Conservation (phyloP, 2,329 filamentous ascomycete genomes). For the Trichoderma cornu-damae region DNA sequence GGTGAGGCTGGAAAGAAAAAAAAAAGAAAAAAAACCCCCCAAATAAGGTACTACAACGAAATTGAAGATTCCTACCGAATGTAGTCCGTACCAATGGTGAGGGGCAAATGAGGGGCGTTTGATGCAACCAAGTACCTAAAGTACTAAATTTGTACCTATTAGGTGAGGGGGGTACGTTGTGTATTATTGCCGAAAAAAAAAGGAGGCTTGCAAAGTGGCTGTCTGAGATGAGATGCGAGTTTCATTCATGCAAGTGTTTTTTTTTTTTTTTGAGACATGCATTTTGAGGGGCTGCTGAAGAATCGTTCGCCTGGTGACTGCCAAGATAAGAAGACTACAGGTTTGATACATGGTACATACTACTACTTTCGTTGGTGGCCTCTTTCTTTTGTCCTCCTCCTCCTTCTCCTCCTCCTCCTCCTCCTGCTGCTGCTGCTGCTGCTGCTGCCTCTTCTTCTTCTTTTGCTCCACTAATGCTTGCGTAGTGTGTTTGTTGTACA, state of each 20-base stretch:
- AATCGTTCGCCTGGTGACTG: not conserved
- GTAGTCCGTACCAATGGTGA: not conserved
- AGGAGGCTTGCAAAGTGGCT: not conserved
- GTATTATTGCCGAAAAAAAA: not conserved
- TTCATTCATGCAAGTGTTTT: not conserved
- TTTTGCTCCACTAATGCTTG: not conserved
- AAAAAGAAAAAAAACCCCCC: too few species aligned
- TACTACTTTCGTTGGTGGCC: too few species aligned
- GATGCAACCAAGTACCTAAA: not conserved
- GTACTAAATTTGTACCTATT: not conserved
- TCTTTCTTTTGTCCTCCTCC: not conserved
- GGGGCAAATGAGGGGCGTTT: constrained; percentile 5
- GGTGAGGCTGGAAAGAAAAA: too few species aligned
- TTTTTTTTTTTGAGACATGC: constrained; percentile 10
- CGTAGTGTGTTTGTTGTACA: too few species aligned
- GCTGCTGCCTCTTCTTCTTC: not conserved
- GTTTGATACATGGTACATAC: too few species aligned
- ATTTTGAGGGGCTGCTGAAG: not conserved
- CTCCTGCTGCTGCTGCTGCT: too few species aligned
- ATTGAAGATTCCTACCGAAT: not conserved
- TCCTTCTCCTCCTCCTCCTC: not conserved
- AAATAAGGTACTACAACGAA: too few species aligned
- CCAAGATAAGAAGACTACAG: not conserved
- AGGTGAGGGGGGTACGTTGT: not conserved
- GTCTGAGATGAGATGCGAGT: constrained; percentile 2